Conservation (phyloP, 352 stramenopile species). For the Phytophthora cryptogea region DNA sequence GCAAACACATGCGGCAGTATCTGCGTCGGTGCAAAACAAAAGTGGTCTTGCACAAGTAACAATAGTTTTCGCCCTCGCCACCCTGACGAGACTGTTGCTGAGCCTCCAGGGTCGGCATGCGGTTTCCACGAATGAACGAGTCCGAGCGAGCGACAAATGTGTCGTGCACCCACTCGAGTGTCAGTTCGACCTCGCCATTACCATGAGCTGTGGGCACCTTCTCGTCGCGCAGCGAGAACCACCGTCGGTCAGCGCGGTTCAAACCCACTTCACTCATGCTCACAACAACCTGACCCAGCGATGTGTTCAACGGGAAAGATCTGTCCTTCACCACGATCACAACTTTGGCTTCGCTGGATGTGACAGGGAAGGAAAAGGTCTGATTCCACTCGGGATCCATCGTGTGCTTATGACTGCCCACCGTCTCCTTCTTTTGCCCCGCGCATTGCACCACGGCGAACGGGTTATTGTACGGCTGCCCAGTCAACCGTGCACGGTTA, state of each 20-base stretch:
- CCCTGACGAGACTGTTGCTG: conserved; percentile 22
- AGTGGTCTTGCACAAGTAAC: conserved; percentile 83
- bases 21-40: conserved; percentile 81
- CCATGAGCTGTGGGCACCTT: conserved; percentile 60
- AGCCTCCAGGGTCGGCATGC: conserved; percentile 44
- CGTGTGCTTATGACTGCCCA: conserved; percentile 86
- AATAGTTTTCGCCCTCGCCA: conserved; percentile 54
- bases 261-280: conserved; percentile 82
- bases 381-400: conserved; percentile 92
- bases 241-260: conserved; percentile 78
- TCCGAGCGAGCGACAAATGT: conserved; percentile 89
- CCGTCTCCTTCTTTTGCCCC: conserved; percentile 87
- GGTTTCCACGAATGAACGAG: conserved; percentile 81
- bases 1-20: conserved; percentile 88
- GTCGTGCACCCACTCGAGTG: conserved; percentile 90
- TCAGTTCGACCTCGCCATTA: conserved; percentile 88
- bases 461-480: conserved; percentile 88
- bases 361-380: conserved; percentile 89
- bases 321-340: conserved; percentile 76
- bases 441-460: conserved; percentile 81
- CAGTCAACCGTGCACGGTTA: conserved; percentile 79
- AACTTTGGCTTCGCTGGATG: conserved; percentile 69
- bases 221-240: conserved; percentile 82
- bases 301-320: conserved; percentile 76
- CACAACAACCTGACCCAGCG: conserved; percentile 73